A percentile compares a stretch with the other conserved stretches of the same genome.
These are phyloP conservation scores for Udeniomyces megalosporus DNA, from an alignment of 768 basidiomycete species.

Conservation along the genomic window DNA sequence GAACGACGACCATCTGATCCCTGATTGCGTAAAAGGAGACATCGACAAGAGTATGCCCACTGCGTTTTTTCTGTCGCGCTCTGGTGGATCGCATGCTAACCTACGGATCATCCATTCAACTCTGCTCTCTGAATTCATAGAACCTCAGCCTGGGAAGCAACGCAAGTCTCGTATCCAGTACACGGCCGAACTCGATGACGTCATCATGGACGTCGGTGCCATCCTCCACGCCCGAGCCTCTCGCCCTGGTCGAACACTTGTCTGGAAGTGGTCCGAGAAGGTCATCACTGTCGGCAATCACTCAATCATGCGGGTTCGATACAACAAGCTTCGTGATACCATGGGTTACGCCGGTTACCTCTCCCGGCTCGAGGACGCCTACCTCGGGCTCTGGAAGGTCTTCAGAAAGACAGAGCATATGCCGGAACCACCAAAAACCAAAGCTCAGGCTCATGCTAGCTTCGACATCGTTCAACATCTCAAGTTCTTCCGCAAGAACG, in stretches of 20 bases:
- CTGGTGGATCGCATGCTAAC: too few relatives aligned
- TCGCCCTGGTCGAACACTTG: not conserved
- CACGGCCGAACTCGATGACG: conserved; percentile 14
- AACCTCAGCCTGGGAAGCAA: not conserved
- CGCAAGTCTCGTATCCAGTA: conserved; percentile 5
- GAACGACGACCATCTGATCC: conserved; percentile 9
- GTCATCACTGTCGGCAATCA: not conserved
- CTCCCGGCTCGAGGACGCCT: not conserved
- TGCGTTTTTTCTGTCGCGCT: not conserved
- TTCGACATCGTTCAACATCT: conserved; percentile 13
- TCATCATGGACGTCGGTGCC: conserved; percentile 12
- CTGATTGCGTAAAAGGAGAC: not conserved
- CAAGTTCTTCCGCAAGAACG: conserved; percentile 16
- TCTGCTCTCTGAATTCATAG: not conserved
- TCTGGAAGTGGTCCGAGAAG: conserved; percentile 2
- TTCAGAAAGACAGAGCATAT: not conserved
- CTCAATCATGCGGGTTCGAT: conserved; percentile 4
- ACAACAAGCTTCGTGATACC: conserved; percentile 2
- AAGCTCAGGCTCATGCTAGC: not conserved
- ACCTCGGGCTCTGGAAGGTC: conserved; percentile 9
- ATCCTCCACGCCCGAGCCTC: conserved; percentile 9
- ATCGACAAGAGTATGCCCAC: not conserved
- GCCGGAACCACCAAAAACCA: conserved; percentile 1
- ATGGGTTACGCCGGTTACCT: not conserved
- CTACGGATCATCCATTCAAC: not conserved